phyloP scores from a whole-genome alignment of 2,329 filamentous ascomycete species.

The Ophiosphaerella korrae region DNA sequence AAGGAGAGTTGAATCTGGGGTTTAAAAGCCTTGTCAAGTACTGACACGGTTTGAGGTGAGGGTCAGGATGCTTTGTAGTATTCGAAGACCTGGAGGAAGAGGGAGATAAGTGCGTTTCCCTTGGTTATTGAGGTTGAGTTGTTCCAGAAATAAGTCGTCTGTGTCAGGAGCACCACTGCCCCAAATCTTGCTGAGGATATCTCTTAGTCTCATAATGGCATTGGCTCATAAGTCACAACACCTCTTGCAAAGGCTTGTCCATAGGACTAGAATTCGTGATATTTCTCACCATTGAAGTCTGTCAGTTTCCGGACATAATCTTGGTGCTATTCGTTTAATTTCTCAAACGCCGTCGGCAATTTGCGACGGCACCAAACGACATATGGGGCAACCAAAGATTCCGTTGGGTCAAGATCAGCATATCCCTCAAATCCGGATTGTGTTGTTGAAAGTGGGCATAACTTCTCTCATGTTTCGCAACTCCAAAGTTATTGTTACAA shows the following conservation, averaged over 20 bases:
- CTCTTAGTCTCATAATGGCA: constrained; percentile 36
- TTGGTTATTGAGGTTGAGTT: constrained; percentile 16
- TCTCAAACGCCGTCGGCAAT: background rate
- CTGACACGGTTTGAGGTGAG: constrained; percentile 48
- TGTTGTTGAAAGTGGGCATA: background rate
- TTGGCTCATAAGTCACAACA: constrained; percentile 1
- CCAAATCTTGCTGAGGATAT: constrained; percentile 40
- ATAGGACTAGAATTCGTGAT: background rate
- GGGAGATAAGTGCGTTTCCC: constrained; percentile 25
- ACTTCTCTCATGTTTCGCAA: constrained; percentile 8
- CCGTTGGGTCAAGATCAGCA: background rate
- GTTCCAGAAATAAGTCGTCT: constrained; percentile 45
- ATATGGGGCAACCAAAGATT: constrained; percentile 2
- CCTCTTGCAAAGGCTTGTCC: constrained; percentile 2
- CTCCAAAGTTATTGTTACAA: constrained; percentile 1
- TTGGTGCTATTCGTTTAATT: background rate
- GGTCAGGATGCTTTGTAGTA: constrained; percentile 43
- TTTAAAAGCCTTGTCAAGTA: constrained; percentile 47
- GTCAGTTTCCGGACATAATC: background rate
- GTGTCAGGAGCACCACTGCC: constrained; percentile 53
- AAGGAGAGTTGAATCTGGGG: constrained; percentile 33
- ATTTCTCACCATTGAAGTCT: constrained; percentile 2
- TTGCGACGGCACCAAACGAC: constrained; percentile 8
- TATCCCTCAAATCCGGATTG: background rate
- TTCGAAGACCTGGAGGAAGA: constrained; percentile 26